A percentile compares a stretch with the other conserved stretches of the same genome.
Conservation (phyloP, 78 protist species). For the Guillardia theta region DNA sequence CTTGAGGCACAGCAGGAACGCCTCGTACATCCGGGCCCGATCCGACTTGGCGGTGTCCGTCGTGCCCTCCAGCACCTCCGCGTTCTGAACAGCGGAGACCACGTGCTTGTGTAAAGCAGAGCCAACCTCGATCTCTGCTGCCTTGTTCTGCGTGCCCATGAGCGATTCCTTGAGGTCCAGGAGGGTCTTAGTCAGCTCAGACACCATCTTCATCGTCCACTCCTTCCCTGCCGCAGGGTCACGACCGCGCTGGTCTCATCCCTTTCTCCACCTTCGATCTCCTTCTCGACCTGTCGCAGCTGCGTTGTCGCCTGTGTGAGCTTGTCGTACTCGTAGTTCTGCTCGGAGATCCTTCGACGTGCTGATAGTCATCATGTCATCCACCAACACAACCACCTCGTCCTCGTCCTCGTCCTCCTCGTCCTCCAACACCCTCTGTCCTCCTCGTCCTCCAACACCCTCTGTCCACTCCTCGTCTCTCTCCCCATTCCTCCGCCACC, state of each 20-base stretch:
- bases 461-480: no score
- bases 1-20: neutral
- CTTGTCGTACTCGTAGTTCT: neutral
- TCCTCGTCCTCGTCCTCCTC: no score
- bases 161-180: conserved; percentile 6
- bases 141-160: conserved; percentile 2
- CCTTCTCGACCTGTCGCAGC: neutral
- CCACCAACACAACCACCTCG: no score
- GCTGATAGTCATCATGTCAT: no score
- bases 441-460: no score
- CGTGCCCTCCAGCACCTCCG: neutral
- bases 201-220: conserved; percentile 27
- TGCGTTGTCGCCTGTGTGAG: conserved; percentile 15
- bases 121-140: conserved; percentile 35
- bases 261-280: no score
- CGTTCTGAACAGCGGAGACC: conserved; percentile 28
- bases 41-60: neutral
- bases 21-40: neutral
- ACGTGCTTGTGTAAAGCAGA: conserved; percentile 25
- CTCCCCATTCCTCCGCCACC: no score
- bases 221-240: no score
- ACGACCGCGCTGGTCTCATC: no score
- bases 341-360: neutral
- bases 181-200: neutral
- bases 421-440: no score